Base-by-base conservation (phyloP, 768 basidiomycete species). In the Boletus barrowsii region DNA sequence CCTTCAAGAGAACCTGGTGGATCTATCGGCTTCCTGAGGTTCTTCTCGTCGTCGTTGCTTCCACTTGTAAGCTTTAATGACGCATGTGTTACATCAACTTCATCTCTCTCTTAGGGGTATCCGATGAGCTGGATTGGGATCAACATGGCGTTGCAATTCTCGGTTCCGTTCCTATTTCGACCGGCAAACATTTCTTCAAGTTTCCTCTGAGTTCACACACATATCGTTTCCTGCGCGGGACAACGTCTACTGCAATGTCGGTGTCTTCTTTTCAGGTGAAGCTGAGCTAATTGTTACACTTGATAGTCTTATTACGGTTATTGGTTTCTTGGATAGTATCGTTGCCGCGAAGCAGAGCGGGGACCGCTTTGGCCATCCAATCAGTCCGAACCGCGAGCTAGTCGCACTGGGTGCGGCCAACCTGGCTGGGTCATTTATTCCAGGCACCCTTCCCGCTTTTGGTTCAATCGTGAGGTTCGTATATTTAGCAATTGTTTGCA, bases 321-420 rank as follows among this genome's bases (percentile, higher is more conserved):
- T 93, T 20, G 97, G 97, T 1, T 97, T 95, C 68, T 75, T 99
- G 56, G 96, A 99, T 68, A 92, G 89, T 56, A 93, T 97, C 57
- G 93, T 94, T 3, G 90, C 94, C 0, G 96, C 96, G 3, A 97
- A 98, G 64, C 94, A 98, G 68, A 95, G 90, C 55, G 84, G 84
- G 0, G 81, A 84, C 4, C 85, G 86, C 13, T 98, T 87, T 64
- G 89, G 91, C 3, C 87, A 98, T 68, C 81, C 89, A 0, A 89
- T 98, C 58, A 90, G 85, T 58, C 93, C 94, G 0, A 99, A 98
- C 67, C 87, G 97, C 29, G 97, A 99, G 66, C 79, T 98, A 2
- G 95, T 98, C 24, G 97, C 97, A 1, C 76, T 99, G 17, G 76
- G 93, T 42, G 84, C 88, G 11, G 83, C 85, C 13, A 97, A 97